Evolutionary conservation across 495 filamentous ascomycete species (phyloP).

Genomic region (Lasiosphaeria miniovina): DNA sequence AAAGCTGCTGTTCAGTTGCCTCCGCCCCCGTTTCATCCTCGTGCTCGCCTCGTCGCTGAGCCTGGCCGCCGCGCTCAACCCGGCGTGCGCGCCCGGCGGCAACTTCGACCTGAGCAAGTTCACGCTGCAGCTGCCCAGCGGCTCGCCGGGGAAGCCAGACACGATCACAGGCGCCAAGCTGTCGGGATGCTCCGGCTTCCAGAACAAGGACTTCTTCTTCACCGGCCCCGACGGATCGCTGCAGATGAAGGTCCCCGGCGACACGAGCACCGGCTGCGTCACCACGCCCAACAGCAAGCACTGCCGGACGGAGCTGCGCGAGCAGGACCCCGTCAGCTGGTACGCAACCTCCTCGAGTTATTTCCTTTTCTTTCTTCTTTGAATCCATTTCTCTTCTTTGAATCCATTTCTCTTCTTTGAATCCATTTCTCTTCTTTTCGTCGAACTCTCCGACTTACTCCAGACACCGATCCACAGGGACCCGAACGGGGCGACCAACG

Average conservation of each 20-base stretch:
- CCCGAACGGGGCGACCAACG: conserved; percentile 30
- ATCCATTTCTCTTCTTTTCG: background rate
- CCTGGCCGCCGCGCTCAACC: conserved; percentile 10
- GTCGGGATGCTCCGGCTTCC: conserved; percentile 34
- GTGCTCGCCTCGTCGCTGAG: background rate
- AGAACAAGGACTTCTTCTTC: conserved; percentile 36
- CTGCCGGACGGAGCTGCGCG: conserved; percentile 43
- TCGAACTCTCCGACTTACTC: background rate
- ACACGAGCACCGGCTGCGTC: conserved; percentile 30
- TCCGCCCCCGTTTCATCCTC: background rate
- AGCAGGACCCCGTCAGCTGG: conserved; percentile 23
- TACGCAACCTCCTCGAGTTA: conserved; percentile 11
- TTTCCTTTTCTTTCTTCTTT: background rate
- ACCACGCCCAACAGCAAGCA: conserved; percentile 37
- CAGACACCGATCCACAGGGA: conserved; percentile 12
- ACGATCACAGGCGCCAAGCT: conserved; percentile 28
- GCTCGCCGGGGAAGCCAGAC: conserved; percentile 22
- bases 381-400: background rate
- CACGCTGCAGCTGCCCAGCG: conserved; percentile 39
- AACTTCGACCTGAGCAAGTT: conserved; percentile 36
- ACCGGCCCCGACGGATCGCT: conserved; percentile 32
- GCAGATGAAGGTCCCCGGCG: conserved; percentile 35
- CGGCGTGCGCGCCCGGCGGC: conserved; percentile 37
- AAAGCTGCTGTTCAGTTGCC: background rate
- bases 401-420: background rate